Percentiles rank a stretch among this genome's conserved stretches.
Conservation (phyloP, 129 eudicot species). For the Oenanthe sinensis region DNA sequence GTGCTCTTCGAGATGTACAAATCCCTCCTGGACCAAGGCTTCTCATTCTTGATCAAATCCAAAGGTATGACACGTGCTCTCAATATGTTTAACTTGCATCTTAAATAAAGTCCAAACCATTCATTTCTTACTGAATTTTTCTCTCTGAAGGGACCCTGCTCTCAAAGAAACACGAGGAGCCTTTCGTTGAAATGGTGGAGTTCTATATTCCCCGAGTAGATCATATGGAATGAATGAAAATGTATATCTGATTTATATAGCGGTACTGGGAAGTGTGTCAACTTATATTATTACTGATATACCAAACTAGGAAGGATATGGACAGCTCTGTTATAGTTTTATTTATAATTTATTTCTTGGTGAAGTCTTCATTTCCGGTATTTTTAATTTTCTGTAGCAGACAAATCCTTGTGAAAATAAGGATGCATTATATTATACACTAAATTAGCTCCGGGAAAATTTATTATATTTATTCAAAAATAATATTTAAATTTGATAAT, state of each 20-base stretch:
- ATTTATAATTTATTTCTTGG: background rate
- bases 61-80: slow-evolving; percentile 39
- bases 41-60: slow-evolving; percentile 78
- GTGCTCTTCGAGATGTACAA: slow-evolving; percentile 84
- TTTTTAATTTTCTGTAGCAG: background rate
- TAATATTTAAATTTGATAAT: too few relatives aligned
- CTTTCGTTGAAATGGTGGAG: background rate
- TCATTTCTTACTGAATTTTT: background rate
- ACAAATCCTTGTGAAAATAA: background rate
- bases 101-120: background rate
- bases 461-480: too few relatives aligned
- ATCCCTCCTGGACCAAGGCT: slow-evolving; percentile 99
- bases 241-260: background rate
- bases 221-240: background rate
- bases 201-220: background rate
- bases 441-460: too few relatives aligned
- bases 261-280: background rate
- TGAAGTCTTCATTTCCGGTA: background rate
- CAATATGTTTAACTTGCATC: background rate
- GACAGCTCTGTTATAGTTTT: background rate
- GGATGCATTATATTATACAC: background rate
- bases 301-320: background rate
- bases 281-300: background rate
- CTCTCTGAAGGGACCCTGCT: slow-evolving; percentile 35
- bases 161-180: slow-evolving; percentile 19